phyloP scores from a whole-genome alignment of 805 yeast species.

The Cyberlindnera mycetangii region DNA sequence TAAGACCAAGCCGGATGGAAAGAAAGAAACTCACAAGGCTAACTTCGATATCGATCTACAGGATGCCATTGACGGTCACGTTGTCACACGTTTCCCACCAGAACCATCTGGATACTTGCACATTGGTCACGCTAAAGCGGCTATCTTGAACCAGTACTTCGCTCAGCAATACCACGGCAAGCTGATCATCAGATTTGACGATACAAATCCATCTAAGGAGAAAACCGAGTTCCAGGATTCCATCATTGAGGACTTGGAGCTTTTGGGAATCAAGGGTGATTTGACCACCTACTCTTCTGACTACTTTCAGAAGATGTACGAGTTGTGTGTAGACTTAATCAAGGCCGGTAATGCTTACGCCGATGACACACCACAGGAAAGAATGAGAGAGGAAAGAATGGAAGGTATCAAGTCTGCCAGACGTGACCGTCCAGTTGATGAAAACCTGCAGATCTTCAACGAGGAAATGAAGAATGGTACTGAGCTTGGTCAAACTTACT shows the following conservation, averaged over 20 bases:
- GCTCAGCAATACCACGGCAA: conserved; percentile 96
- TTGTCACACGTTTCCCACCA: conserved; percentile 98
- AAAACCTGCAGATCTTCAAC: conserved; percentile 79
- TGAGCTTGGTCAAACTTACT: conserved; percentile 86
- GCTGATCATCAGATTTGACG: conserved; percentile 94
- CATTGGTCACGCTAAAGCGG: conserved; percentile 99
- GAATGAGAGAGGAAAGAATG: conserved; percentile 98
- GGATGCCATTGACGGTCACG: conserved; percentile 90
- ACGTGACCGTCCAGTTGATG: conserved; percentile 92
- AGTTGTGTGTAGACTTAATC: conserved; percentile 79
- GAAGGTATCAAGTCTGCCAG: conserved; percentile 91
- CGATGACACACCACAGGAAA: conserved; percentile 92
- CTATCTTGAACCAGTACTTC: conserved; percentile 92
- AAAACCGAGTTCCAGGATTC: conserved; percentile 92
- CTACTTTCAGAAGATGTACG: conserved; percentile 90
- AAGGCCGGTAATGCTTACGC: conserved; percentile 96
- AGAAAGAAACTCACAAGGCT: conserved; percentile 87
- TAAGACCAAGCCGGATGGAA: conserved; percentile 42
- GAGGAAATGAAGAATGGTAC: conserved; percentile 94
- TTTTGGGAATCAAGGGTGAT: conserved; percentile 94
- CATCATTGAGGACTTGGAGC: conserved; percentile 84
- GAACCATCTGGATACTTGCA: conserved; percentile 99
- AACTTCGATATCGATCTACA: conserved; percentile 90
- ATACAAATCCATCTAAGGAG: conserved; percentile 97
- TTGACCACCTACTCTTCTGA: conserved; percentile 85